phyloP scores from a whole-genome alignment of 1,284 basidiomycete genomes.

The Leccinum griseonigrum region DNA sequence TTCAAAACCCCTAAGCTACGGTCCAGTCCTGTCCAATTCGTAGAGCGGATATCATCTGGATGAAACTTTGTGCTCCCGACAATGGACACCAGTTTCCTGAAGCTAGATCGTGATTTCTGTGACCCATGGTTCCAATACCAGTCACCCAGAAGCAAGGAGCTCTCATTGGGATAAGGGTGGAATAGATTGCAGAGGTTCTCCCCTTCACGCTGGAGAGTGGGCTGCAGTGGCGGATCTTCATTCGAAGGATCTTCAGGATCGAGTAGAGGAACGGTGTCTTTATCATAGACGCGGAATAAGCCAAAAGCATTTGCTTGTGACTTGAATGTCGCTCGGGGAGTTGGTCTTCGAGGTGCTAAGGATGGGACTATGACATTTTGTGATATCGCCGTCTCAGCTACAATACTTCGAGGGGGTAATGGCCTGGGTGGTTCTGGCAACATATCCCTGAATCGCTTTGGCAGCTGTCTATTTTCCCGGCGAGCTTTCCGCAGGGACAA shows the following conservation, averaged over 20 bases:
- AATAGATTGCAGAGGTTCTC: not conserved
- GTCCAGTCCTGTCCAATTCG: not conserved
- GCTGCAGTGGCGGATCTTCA: not conserved
- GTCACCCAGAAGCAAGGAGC: not conserved
- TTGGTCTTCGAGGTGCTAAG: not conserved
- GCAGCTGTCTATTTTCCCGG: not conserved
- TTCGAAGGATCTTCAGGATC: not conserved
- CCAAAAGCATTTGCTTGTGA: not conserved
- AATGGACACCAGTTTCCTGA: not conserved
- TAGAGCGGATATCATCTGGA: not conserved
- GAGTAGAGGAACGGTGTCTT: not conserved
- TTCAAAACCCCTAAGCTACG: not conserved
- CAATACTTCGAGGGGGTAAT: not conserved
- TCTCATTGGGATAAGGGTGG: not conserved
- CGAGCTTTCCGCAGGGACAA: no score
- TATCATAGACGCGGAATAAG: not conserved
- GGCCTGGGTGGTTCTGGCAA: not conserved
- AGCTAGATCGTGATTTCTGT: not conserved
- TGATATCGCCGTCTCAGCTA: not conserved
- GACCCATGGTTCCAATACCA: not conserved
- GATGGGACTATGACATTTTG: not conserved
- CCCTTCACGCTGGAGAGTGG: not conserved
- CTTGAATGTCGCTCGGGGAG: not conserved
- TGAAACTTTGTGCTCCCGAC: not conserved
- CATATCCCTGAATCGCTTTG: not conserved